A percentile compares a stretch with the other conserved stretches of the same genome.
phyloP scores from a whole-genome alignment of 768 basidiomycete species.

The Boletus reticuloceps region DNA sequence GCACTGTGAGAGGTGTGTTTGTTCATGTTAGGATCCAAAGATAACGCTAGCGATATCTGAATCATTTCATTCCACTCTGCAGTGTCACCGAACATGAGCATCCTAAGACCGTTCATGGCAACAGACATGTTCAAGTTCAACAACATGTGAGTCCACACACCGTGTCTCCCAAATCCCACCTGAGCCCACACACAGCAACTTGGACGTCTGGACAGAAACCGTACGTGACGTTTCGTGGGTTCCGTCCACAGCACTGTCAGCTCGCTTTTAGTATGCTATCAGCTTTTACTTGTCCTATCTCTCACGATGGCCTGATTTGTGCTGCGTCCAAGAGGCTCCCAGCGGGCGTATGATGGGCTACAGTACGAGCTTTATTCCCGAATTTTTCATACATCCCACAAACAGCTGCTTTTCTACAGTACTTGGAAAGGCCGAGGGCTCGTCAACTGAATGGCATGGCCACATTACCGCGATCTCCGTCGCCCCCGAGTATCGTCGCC shows the following conservation, averaged over 20 bases:
- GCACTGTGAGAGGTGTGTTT: slow-evolving; percentile 28
- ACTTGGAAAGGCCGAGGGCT: slow-evolving; percentile 90
- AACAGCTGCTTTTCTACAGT: slow-evolving; percentile 47
- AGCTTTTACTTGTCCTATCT: slow-evolving; percentile 89
- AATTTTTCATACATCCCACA: slow-evolving; percentile 2
- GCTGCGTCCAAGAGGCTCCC: slow-evolving; percentile 78
- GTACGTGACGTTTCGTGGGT: slow-evolving; percentile 42
- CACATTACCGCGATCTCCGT: slow-evolving; percentile 96
- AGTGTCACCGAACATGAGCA: slow-evolving; percentile 43
- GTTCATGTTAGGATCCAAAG: slow-evolving; percentile 30
- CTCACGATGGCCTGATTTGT: slow-evolving; percentile 89
- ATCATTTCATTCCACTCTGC: background rate
- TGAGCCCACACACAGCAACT: slow-evolving; percentile 54
- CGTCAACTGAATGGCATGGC: slow-evolving; percentile 77
- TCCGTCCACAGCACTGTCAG: slow-evolving; percentile 1
- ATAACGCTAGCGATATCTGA: background rate
- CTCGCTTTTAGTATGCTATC: slow-evolving; percentile 66
- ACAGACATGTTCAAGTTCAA: slow-evolving; percentile 93
- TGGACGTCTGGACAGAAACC: slow-evolving; percentile 97
- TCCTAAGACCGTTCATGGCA: slow-evolving; percentile 82
- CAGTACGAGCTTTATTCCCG: slow-evolving; percentile 48
- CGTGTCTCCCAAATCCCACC: background rate
- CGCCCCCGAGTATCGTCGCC: slow-evolving; percentile 87
- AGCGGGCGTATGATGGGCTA: slow-evolving; percentile 90
- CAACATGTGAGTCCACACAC: slow-evolving; percentile 59